phyloP scores from a whole-genome alignment of 2,329 filamentous ascomycete species.

The Cercospora nicotianae region DNA sequence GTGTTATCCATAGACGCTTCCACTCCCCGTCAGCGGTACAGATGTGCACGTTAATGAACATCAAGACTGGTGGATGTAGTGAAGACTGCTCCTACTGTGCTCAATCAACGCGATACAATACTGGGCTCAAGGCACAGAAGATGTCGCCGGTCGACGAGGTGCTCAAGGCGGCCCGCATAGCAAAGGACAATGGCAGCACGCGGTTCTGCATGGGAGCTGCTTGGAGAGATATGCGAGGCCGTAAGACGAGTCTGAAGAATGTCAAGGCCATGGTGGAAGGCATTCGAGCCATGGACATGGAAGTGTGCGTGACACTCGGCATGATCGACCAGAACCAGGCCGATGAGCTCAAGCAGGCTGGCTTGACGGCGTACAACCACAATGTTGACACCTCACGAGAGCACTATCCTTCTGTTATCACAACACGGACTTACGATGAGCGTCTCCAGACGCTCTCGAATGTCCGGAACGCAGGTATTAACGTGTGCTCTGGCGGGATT shows the following conservation, averaged over 20 bases:
- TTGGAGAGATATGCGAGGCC: constrained; percentile 90
- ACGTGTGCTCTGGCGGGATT: constrained; percentile 88
- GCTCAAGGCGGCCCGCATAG: constrained; percentile 71
- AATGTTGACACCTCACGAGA: constrained; percentile 89
- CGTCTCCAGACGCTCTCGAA: constrained; percentile 75
- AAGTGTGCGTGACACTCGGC: constrained; percentile 87
- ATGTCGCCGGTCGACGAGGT: constrained; percentile 79
- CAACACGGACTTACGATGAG: constrained; percentile 84
- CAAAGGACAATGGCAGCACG: constrained; percentile 80
- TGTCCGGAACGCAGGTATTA: constrained; percentile 82
- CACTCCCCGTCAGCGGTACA: constrained; percentile 82
- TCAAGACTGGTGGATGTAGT: constrained; percentile 89
- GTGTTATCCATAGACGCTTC: constrained; percentile 76
- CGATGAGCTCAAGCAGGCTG: constrained; percentile 76
- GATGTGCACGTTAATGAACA: constrained; percentile 94
- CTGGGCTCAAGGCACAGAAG: constrained; percentile 76
- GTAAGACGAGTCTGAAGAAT: constrained; percentile 79
- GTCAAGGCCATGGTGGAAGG: constrained; percentile 84
- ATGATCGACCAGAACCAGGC: constrained; percentile 82
- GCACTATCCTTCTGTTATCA: constrained; percentile 84
- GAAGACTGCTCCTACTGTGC: constrained; percentile 94
- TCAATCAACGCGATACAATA: constrained; percentile 77
- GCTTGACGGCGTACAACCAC: constrained; percentile 90
- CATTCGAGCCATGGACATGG: constrained; percentile 79
- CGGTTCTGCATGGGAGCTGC: constrained; percentile 95